A percentile compares a stretch with the other conserved stretches of the same genome.
Conservation (phyloP, 208 protist genomes). For the Wallacemonas sp. region DNA sequence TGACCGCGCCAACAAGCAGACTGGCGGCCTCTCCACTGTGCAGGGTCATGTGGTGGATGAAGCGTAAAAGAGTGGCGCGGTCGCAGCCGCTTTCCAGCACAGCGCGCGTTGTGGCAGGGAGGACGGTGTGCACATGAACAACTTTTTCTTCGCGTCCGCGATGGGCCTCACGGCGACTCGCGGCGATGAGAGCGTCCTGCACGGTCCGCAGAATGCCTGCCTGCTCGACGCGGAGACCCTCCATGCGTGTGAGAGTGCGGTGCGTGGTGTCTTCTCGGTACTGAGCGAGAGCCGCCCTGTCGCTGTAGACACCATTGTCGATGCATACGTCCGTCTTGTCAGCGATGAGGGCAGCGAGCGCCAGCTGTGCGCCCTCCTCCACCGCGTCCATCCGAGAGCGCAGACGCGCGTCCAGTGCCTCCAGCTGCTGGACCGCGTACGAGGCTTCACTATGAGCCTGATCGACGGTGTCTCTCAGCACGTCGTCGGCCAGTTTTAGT, state of each 20-base stretch:
- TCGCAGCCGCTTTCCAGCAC: constrained; percentile 42
- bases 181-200: constrained; percentile 31
- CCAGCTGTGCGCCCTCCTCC: constrained; percentile 38
- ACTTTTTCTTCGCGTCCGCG: constrained; percentile 32
- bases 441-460: constrained; percentile 32
- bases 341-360: constrained; percentile 38
- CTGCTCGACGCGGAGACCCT: constrained; percentile 50
- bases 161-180: constrained; percentile 30
- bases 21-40: constrained; percentile 30
- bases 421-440: constrained; percentile 29
- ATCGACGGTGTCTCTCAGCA: constrained; percentile 33
- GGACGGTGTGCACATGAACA: constrained; percentile 18
- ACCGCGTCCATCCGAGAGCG: constrained; percentile 53
- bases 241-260: constrained; percentile 46
- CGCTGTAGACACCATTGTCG: constrained; percentile 41
- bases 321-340: constrained; percentile 50
- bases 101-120: constrained; percentile 38
- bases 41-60: constrained; percentile 53
- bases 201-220: constrained; percentile 56
- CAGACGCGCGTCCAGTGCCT: constrained; percentile 50
- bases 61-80: constrained; percentile 43
- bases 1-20: constrained; percentile 39
- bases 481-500: constrained; percentile 63
- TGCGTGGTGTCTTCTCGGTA: constrained; percentile 45
- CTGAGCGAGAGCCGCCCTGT: constrained; percentile 28